Percentiles rank a stretch among this genome's conserved stretches.
These are phyloP conservation scores for Sicyos baderoa DNA, from an alignment of 306 rosid species.

Conservation along the genomic window DNA sequence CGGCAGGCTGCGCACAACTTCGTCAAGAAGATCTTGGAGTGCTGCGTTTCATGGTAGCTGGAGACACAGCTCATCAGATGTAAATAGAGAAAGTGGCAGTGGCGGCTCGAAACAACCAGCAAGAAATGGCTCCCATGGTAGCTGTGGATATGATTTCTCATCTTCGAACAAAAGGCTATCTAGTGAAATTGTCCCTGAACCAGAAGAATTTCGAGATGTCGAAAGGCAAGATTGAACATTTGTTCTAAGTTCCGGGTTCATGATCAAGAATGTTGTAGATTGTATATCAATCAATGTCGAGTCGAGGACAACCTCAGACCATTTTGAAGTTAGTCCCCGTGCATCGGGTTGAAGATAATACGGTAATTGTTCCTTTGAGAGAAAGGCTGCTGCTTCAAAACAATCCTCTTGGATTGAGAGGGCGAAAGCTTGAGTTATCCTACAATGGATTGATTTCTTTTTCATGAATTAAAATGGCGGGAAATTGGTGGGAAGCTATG, in stretches of 20 bases:
- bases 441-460: not conserved
- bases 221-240: constrained; percentile 35
- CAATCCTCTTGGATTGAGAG: not conserved
- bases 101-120: constrained; percentile 55
- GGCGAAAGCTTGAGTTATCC: not conserved
- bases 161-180: constrained; percentile 73
- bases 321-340: not conserved
- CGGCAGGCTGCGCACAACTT: constrained; percentile 59
- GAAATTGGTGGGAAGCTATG: constrained; percentile 12
- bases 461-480: constrained; percentile 3
- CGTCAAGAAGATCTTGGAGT: constrained; percentile 86
- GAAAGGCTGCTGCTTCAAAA: constrained; percentile 15
- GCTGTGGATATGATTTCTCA: constrained; percentile 61
- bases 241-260: not conserved
- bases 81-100: constrained; percentile 36
- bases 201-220: constrained; percentile 48
- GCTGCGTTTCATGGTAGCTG: constrained; percentile 78
- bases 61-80: constrained; percentile 77
- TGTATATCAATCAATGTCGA: not conserved
- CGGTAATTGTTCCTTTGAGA: not conserved
- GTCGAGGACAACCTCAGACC: not conserved
- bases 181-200: constrained; percentile 87
- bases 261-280: not conserved
- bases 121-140: constrained; percentile 58
- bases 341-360: not conserved